These are phyloP conservation scores for Talaromyces funiculosus DNA, from an alignment of 2,329 filamentous ascomycete genomes.

Conservation along the genomic window DNA sequence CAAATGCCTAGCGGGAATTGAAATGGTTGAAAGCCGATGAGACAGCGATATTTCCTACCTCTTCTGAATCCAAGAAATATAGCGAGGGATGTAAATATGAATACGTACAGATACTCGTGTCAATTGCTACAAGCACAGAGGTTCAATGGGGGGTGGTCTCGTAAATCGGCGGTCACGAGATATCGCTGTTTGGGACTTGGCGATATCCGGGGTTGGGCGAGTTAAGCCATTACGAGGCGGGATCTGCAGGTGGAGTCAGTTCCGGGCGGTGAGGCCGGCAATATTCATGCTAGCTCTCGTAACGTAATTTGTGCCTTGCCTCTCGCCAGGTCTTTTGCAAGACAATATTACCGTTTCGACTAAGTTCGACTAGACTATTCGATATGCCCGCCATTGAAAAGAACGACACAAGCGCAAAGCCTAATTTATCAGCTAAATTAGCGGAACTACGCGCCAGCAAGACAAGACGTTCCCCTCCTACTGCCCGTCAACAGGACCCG, in stretches of 20 bases:
- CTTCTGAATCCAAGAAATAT: not conserved
- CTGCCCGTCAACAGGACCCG: conserved; percentile 41
- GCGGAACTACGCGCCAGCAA: conserved; percentile 32
- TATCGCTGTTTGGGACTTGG: not conserved
- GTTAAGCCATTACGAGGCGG: not conserved
- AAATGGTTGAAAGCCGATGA: not conserved
- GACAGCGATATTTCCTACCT: not conserved
- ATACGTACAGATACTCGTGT: not conserved
- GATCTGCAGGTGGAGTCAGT: not conserved
- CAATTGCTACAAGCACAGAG: not conserved
- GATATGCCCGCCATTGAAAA: conserved; percentile 14
- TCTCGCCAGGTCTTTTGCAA: not conserved
- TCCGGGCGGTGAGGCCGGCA: conserved; percentile 1
- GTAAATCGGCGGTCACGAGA: no score
- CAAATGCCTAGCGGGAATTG: not conserved
- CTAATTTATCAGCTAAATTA: conserved; percentile 38
- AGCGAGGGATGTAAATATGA: not conserved
- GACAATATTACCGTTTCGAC: not conserved
- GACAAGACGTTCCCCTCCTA: conserved; percentile 24
- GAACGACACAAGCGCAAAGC: conserved; percentile 12
- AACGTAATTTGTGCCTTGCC: not conserved
- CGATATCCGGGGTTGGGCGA: not conserved
- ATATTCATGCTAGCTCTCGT: not conserved
- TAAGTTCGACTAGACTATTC: not conserved
- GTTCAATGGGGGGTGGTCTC: no score